phyloP scores from a whole-genome alignment of 1,284 basidiomycete genomes.

The Hemileia vastatrix region DNA sequence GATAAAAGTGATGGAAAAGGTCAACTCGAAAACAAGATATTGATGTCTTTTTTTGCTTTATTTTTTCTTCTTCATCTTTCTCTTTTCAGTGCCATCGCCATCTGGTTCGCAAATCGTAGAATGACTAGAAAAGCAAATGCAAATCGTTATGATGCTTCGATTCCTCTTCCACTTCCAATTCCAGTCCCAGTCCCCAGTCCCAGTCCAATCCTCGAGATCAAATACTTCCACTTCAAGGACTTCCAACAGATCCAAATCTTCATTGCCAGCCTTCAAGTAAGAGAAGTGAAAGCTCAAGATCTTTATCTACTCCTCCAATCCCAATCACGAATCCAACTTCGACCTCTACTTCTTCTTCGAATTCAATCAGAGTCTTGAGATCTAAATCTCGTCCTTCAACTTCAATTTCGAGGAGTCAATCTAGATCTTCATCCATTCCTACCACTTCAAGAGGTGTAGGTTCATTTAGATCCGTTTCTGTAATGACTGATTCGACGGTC shows the following conservation, averaged over 20 bases:
- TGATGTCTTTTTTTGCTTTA: too few relatives aligned
- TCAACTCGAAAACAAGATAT: too few relatives aligned
- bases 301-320: not conserved
- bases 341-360: not conserved
- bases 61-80: too few relatives aligned
- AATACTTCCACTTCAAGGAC: not conserved
- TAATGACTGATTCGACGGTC: too few relatives aligned
- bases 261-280: not conserved
- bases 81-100: too few relatives aligned
- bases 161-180: not conserved
- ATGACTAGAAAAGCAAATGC: not conserved
- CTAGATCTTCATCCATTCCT: not conserved
- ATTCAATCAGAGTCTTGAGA: not conserved
- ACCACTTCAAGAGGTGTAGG: not conserved
- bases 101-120: too few relatives aligned
- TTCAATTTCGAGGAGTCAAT: not conserved
- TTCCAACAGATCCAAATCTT: not conserved
- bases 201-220: not conserved
- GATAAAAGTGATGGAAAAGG: too few relatives aligned
- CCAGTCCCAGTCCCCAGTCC: not conserved
- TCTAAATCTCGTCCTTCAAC: not conserved
- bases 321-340: not conserved
- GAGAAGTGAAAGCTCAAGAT: not conserved
- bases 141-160: not conserved
- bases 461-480: too few relatives aligned